These are phyloP conservation scores for Puccinia novopanici DNA, from an alignment of 1,284 basidiomycete genomes.

Conservation along the genomic window DNA sequence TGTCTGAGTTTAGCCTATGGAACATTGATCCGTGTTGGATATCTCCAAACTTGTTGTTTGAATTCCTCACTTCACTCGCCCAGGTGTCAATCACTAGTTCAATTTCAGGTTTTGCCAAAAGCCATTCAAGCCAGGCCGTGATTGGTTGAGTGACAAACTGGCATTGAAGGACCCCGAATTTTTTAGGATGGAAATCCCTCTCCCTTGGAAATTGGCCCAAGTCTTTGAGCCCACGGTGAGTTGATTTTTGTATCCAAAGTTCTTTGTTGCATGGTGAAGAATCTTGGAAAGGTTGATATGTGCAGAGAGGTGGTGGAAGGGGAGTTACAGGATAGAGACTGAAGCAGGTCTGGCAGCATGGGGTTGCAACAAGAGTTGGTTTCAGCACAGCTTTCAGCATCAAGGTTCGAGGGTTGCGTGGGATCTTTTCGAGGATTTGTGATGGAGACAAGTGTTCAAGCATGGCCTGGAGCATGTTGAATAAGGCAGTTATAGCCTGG, in stretches of 20 bases:
- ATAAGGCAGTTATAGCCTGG: background rate
- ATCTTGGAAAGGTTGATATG: background rate
- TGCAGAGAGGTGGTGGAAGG: constrained; percentile 4
- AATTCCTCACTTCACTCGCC: background rate
- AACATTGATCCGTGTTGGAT: background rate
- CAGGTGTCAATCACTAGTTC: background rate
- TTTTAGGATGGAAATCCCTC: background rate
- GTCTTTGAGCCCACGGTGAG: constrained; percentile 12
- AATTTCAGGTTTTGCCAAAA: constrained; percentile 9
- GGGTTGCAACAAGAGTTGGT: background rate
- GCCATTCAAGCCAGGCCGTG: constrained; percentile 13
- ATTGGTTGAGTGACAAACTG: background rate
- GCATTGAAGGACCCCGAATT: background rate
- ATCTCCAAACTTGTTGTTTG: background rate
- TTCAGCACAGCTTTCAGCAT: background rate
- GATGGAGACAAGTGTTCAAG: background rate
- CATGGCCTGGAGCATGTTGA: background rate
- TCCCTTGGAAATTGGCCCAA: background rate
- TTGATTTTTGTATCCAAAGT: background rate
- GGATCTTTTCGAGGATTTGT: background rate
- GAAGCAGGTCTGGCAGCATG: constrained; percentile 25
- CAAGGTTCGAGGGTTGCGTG: constrained; percentile 17
- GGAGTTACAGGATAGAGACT: background rate
- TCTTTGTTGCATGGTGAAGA: background rate
- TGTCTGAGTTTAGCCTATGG: background rate